Conservation (phyloP, 306 rosid species). For the Macrotyloma uniflorum region DNA sequence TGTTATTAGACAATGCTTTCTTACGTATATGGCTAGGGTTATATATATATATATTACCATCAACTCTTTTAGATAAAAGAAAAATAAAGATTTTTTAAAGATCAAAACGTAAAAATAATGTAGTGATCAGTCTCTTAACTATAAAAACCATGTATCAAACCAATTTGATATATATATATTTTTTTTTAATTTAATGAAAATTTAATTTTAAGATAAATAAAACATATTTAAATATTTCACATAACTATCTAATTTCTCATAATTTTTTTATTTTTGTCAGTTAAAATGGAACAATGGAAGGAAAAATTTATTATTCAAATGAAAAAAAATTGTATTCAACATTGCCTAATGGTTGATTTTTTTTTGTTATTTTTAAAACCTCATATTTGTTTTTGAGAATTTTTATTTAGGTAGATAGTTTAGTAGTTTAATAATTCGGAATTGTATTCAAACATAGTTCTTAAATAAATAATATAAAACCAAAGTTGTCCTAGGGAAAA, state of each 20-base stretch:
- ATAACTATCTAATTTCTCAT: too few species aligned
- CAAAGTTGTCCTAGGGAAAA: neutral
- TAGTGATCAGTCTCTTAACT: too few species aligned
- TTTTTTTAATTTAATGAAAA: too few species aligned
- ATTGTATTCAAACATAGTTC: neutral
- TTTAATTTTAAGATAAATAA: too few species aligned
- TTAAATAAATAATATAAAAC: neutral
- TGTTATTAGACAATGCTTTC: conserved; percentile 30
- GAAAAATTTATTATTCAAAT: neutral
- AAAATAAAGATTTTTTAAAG: too few species aligned
- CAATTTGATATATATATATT: too few species aligned
- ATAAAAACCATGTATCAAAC: too few species aligned
- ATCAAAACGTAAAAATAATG: too few species aligned
- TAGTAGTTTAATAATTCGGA: neutral
- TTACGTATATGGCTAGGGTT: neutral
- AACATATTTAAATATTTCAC: too few species aligned
- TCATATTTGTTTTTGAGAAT: neutral
- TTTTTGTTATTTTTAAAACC: neutral
- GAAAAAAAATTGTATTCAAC: neutral
- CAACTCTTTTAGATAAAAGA: neutral
- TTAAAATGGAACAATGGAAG: too few species aligned
- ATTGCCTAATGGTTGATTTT: too few species aligned
- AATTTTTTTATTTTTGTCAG: too few species aligned
- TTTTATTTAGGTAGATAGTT: neutral
- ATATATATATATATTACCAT: neutral